Base-by-base conservation (phyloP, 1,139 yeast species). In the Kodamaea sp. region DNA sequence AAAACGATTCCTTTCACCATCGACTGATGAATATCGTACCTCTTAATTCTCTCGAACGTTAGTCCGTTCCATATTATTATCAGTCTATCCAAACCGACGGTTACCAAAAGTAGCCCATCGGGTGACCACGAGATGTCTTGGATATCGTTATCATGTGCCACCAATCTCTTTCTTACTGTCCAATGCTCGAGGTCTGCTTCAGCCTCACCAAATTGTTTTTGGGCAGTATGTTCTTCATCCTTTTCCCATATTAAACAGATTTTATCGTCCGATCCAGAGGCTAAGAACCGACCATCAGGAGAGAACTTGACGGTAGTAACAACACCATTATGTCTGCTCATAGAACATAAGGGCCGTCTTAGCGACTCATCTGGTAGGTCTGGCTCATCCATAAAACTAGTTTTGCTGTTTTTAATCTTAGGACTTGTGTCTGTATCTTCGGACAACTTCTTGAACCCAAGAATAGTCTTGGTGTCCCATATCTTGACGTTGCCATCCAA, bases 41-140 rank as follows among this genome's bases (percentile, higher is more conserved):
- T 66, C 54, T 89, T 88, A 36, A 92, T 77, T 47, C 87, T 78
- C 55, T 92, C 97, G 63, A 92, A 92, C 0, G 96, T 92, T 2
- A 78, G 62, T 2, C 96, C 98, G 51, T 83, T 87, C 97, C 98
- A 94, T 9, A 94, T 82, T 30, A 92, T 84, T 34, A 92, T 85
- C 35, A 90, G 83, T 50, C 97, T 71, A 60, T 92, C 98, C 38
- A 92, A 70, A 0, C 98, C 98, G 8, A 90, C 98, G 0, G 96
- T 84, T 15, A 92, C 97, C 35, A 92, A 65, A 20, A 92, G 75
- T 22, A 88, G 76, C 2, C 95, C 86, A 55, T 92, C 97, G 0
- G 97, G 97, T 1, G 96, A 86, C 98, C 98, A 92, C 26, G 96
- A 95, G 44, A 92, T 81, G 58, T 92, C 98, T 55, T 92, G 98